Base-by-base conservation (phyloP, 495 filamentous ascomycete genomes). In the Neurospora intermedia region DNA sequence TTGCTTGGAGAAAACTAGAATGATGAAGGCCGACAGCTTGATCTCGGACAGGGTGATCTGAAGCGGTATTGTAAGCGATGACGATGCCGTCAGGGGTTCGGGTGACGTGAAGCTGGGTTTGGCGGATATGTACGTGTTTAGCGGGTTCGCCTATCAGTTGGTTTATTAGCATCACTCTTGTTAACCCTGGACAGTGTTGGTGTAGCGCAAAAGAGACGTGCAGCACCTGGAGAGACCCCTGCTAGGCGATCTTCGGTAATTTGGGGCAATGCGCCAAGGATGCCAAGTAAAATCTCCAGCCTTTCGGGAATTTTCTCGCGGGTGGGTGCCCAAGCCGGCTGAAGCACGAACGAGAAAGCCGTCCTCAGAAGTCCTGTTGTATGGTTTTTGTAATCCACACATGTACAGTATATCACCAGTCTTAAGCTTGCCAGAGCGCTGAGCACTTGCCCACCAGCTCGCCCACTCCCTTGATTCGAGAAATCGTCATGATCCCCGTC, bases 21-120 rank as follows among this genome's bases (percentile, higher is more conserved):
- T 97, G 74, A 98, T 96, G 80, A 99, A 98, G 20, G 94, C 96
- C 13, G 94, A 97, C n/a, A 99, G 85, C 80, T 94, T 93, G 80
- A 99, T 96, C 74, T 98, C 94, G 59, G 95, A 98, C 66, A 99
- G 82, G 2, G 95, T 99, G 75, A 99, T 98, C 83, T 97, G 94
- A 5, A 99, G 83, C 27, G 96, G 96, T 78, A 99, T 99, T 20
- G 96, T 99, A 73, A 99, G 88, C 41, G 94, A 92, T 54, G 94
- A 95, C 76, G 93, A 88, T 27, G 96, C 96, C 70, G 96, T 95
- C n/a, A 99, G 83, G 42, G 96, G 96, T 81, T 93, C 87, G 5
- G 96, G 96, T 35, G 95, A 97, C 31, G 94, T 93, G 81, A 97
- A 98, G 69, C 88, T 89, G 18, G 96, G 96, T 80, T 94, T 93